Base-by-base conservation (phyloP, 169 alveolate genomes). In the Cystoisospora suis region DNA sequence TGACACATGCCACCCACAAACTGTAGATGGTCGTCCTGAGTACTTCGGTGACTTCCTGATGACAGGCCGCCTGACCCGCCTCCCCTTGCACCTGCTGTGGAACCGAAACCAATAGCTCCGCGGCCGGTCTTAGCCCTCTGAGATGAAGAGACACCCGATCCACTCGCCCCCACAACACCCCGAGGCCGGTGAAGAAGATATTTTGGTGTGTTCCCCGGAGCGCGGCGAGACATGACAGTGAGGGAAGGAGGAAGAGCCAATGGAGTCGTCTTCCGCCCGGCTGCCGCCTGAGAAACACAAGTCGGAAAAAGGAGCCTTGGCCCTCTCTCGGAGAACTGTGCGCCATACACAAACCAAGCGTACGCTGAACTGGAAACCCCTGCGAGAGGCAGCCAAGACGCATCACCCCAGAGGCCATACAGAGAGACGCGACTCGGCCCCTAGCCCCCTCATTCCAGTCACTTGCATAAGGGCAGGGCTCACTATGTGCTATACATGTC, bases 1-100 rank as follows among this genome's bases (percentile, higher is more conserved):
- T 65, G 38, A 61, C 89, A 83, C 65, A 83, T 32, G 58, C 89
- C 89, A n/a, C 89, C 89, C 44, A 83, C 36, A 29, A 49, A 56
- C 5, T 38, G 44, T 12, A 83, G 42, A 58, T 45, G 83, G 15
- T 72, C 70, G 58, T 83, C 89, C 3, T 56, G 61, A 9, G 46
- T 12, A 61, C 79, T 56, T 58, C 49, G 80, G 89, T n/a, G 32
- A 53, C 72, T n/a, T 15, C 83, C 53, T n/a, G 20, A 7, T 9
- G 38, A 34, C 12, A 29, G 58, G 27, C 47, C 53, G 27, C 80
- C 45, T 5, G 58, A 38, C 17, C 56, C 83, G 27, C 47, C 83
- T 7, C 83, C 83, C 6, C 42, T 36, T 72, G 80, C n/a, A 6
- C 40, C 77, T 23, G 46, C 80, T 2, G 80, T 6, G 42, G 80